Evolutionary conservation across 2,329 filamentous ascomycete species (phyloP), one percentile per base, ranked within the genome.

Genomic region (Fusarium oxysporum): DNA sequence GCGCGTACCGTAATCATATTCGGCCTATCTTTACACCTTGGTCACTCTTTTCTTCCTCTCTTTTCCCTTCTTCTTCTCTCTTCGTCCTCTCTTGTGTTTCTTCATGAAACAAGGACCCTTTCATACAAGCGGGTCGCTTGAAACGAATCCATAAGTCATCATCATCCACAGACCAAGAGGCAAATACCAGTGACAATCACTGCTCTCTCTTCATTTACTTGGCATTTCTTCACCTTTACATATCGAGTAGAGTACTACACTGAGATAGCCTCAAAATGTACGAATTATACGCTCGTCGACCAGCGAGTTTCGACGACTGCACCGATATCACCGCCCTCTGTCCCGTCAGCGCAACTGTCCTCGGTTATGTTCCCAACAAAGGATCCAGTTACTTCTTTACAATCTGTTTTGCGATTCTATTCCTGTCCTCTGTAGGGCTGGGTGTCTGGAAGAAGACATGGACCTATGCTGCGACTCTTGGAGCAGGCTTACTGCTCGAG

Each of bases 351-450:
- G 81, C 80, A 35, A 89, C 88, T 6, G 87, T 88, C 17, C 81
- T 88, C 38, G 88, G 88, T 53, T 91, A 91, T 80, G 83, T 84
- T 38, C 89, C 89, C 11, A 89, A 87, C 73, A 77, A 85, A n/a
- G 85, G 86, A 53, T 85, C 88, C 72, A 89, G 89, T 78, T 82
- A 85, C 73, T 87, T 90, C 76, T 88, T 89, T 77, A 81, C 85
- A 45, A 79, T 84, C 57, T 83, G 81, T 25, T 91, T 89, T 66
- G 87, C 82, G 12, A 43, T 87, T 6, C 81, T 83, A 12, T 75
- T 83, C 13, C 50, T 89, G 33, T 80, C 78, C 14, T 82, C 87
- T 32, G 51, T 86, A 23, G 77, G 73, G 41, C 70, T 86, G 14
- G 87, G 87, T 9, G 73, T 86, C 19, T 83, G 84, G 80, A 86